Percentiles rank a stretch among this genome's conserved stretches.
Evolutionary conservation across 2,329 filamentous ascomycete genomes (phyloP).

Genomic region (Aureobasidium sp.): DNA sequence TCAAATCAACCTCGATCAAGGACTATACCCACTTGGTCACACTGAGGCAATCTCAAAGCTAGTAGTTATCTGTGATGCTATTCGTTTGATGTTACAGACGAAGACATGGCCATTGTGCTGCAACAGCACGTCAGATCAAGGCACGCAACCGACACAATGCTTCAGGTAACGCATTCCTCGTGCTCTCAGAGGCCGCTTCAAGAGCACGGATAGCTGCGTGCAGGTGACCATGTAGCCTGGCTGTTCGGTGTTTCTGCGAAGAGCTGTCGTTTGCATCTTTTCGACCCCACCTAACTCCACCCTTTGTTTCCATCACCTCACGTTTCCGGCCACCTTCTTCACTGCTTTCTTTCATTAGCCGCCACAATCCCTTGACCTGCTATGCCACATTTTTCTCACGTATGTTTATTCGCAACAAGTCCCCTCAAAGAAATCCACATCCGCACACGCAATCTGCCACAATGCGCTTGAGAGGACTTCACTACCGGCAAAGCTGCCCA

Average conservation of each 20-base stretch:
- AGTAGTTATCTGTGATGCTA: neutral
- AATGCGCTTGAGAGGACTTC: slow-evolving; percentile 2
- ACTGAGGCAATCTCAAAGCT: too few species aligned
- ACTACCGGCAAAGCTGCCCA: slow-evolving; percentile 20
- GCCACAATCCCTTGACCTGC: neutral
- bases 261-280: slow-evolving; percentile 14
- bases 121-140: neutral
- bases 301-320: neutral
- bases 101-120: slow-evolving; percentile 12
- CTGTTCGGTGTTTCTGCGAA: neutral
- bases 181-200: neutral
- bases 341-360: neutral
- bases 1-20: too few species aligned
- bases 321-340: slow-evolving; percentile 10
- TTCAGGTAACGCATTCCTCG: slow-evolving; percentile 9
- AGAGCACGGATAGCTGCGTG: neutral
- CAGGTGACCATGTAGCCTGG: neutral
- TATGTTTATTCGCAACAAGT: neutral
- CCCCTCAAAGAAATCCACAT: neutral
- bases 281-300: neutral
- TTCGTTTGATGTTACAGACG: neutral
- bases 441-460: neutral
- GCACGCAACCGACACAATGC: slow-evolving; percentile 3
- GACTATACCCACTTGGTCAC: too few species aligned
- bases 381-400: neutral